These are phyloP conservation scores for Beta lomatogona DNA, from an alignment of 179 eudicot genomes.

Conservation along the genomic window DNA sequence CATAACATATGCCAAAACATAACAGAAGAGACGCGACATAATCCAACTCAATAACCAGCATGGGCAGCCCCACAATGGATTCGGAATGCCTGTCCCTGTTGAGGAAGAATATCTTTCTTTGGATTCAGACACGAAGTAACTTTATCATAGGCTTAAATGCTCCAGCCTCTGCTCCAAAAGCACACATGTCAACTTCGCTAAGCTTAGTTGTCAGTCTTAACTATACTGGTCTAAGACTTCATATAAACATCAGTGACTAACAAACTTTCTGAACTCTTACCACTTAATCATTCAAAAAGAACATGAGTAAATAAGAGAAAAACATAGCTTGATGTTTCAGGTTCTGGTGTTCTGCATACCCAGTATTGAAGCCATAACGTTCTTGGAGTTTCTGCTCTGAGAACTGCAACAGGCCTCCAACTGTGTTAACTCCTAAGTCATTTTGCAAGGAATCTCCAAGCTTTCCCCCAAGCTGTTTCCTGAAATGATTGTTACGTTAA, in stretches of 20 bases:
- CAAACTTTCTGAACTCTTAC: background rate
- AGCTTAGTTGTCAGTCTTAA: background rate
- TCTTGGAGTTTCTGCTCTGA: slow-evolving; percentile 89
- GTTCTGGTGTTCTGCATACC: slow-evolving; percentile 33
- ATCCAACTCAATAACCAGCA: background rate
- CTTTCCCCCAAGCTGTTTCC: slow-evolving; percentile 99
- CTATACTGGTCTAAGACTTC: background rate
- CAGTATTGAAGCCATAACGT: slow-evolving; percentile 77
- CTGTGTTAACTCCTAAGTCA: slow-evolving; percentile 76
- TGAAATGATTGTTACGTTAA: slow-evolving; percentile 30
- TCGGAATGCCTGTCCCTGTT: no score
- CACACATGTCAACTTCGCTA: background rate
- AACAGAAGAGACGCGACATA: background rate
- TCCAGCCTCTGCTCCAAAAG: background rate
- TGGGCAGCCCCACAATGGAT: background rate
- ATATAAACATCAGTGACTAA: slow-evolving; percentile 2
- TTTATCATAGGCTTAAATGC: background rate
- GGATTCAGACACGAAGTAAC: slow-evolving; percentile 1
- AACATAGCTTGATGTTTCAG: background rate
- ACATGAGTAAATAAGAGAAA: background rate
- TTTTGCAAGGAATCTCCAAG: slow-evolving; percentile 82
- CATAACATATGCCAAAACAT: background rate
- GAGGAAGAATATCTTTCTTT: background rate
- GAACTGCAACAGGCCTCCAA: slow-evolving; percentile 79
- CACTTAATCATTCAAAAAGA: slow-evolving; percentile 1